These are phyloP conservation scores for Houttuynia cordata DNA, from an alignment of 164 flowering plant genomes.

Conservation along the genomic window DNA sequence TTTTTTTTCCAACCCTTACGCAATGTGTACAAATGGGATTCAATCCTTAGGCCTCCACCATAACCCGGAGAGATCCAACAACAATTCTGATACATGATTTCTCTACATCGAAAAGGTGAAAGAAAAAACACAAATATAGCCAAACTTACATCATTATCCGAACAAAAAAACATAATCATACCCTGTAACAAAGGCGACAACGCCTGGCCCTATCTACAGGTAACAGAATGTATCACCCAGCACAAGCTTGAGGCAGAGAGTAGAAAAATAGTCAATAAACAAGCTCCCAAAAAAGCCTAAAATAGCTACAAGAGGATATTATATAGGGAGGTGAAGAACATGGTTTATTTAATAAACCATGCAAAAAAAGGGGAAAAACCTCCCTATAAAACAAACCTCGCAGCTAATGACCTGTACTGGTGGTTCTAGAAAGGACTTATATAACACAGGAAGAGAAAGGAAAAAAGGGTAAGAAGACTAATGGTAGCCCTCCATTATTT, in stretches of 20 bases:
- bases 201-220: background rate
- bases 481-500: background rate
- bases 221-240: background rate
- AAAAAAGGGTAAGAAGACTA: background rate
- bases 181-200: too few species aligned
- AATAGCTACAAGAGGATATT: slow-evolving; percentile 9
- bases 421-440: background rate
- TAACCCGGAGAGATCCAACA: too few species aligned
- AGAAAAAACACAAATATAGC: too few species aligned
- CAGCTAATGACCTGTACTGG: slow-evolving; percentile 1
- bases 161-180: too few species aligned
- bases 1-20: too few species aligned
- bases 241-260: background rate
- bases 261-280: background rate
- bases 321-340: slow-evolving; percentile 16
- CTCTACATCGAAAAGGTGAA: too few species aligned
- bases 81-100: too few species aligned
- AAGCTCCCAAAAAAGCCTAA: slow-evolving; percentile 5
- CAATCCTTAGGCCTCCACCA: too few species aligned
- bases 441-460: slow-evolving; percentile 4
- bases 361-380: slow-evolving; percentile 14
- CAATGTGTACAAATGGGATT: too few species aligned
- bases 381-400: slow-evolving; percentile 7
- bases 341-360: slow-evolving; percentile 13
- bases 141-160: too few species aligned